phyloP scores from a whole-genome alignment of 768 basidiomycete genomes.

The Macrolepiota dolichaula region DNA sequence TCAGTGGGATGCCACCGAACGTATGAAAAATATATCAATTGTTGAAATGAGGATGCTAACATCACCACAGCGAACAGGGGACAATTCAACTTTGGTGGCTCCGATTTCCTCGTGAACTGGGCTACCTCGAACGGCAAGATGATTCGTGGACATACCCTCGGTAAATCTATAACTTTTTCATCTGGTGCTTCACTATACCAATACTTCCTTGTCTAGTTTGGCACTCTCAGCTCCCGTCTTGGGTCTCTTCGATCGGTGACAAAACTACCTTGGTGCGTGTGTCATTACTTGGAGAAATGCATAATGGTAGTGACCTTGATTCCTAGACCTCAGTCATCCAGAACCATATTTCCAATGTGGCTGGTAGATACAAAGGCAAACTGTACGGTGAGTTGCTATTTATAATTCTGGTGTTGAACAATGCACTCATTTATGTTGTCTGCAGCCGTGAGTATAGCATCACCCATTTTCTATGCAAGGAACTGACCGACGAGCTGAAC shows the following conservation, averaged over 20 bases:
- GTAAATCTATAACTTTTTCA: slow-evolving; percentile 18
- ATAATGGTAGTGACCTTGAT: neutral
- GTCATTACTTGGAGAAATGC: neutral
- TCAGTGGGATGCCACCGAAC: slow-evolving; percentile 36
- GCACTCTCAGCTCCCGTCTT: slow-evolving; percentile 36
- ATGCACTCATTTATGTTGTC: neutral
- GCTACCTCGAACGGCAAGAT: slow-evolving; percentile 35
- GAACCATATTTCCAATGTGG: slow-evolving; percentile 36
- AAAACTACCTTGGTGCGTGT: slow-evolving; percentile 24
- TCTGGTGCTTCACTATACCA: slow-evolving; percentile 18
- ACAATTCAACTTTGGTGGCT: slow-evolving; percentile 25
- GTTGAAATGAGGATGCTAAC: neutral
- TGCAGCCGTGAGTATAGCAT: slow-evolving; percentile 15
- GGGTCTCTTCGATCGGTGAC: slow-evolving; percentile 32
- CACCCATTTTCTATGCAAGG: neutral
- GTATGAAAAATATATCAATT: slow-evolving; percentile 13
- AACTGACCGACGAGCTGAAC: neutral
- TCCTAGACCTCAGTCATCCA: slow-evolving; percentile 30
- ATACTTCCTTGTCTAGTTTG: slow-evolving; percentile 25
- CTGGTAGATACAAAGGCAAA: slow-evolving; percentile 40
- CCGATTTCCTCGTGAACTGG: slow-evolving; percentile 39
- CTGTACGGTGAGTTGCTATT: slow-evolving; percentile 23
- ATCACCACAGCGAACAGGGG: slow-evolving; percentile 21
- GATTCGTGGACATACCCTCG: slow-evolving; percentile 39
- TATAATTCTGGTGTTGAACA: neutral